Evolutionary conservation across 2,329 filamentous ascomycete genomes (phyloP).

Genomic region (Diaporthe citri): DNA sequence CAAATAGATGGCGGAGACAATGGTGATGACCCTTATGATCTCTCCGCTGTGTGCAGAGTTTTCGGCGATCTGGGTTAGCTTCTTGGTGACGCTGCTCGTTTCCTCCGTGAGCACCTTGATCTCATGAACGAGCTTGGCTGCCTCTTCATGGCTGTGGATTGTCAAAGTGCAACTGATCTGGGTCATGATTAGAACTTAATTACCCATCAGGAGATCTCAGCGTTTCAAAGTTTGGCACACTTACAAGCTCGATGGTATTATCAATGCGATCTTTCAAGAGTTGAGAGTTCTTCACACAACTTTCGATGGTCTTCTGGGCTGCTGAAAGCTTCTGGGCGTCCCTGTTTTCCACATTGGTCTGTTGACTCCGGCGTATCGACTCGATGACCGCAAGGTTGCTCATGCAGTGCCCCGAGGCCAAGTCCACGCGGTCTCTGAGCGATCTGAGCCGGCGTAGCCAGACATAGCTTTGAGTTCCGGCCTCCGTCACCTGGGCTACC

Average conservation of each 20-base stretch:
- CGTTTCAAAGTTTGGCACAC: not conserved
- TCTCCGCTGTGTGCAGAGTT: conserved; percentile 45
- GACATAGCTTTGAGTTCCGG: not conserved
- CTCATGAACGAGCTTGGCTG: conserved; percentile 37
- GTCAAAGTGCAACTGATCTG: conserved; percentile 39
- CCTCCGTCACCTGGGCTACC: conserved; percentile 29
- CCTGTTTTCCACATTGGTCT: not conserved
- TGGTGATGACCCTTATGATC: conserved; percentile 46
- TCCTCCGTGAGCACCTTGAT: conserved; percentile 40
- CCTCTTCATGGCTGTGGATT: conserved; percentile 36
- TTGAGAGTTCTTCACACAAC: conserved; percentile 29
- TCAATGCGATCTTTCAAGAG: conserved; percentile 35
- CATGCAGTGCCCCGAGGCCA: conserved; percentile 31
- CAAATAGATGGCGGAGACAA: conserved; percentile 46
- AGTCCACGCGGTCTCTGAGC: conserved; percentile 27
- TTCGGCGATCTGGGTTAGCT: conserved; percentile 43
- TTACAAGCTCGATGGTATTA: conserved; percentile 39
- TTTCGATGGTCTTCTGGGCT: not conserved
- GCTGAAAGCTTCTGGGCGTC: conserved; percentile 4
- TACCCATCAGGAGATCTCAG: not conserved
- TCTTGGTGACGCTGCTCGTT: conserved; percentile 41
- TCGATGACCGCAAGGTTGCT: conserved; percentile 34
- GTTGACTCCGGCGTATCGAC: conserved; percentile 21
- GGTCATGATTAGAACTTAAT: not conserved
- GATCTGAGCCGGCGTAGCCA: conserved; percentile 21